Conservation (phyloP, 495 filamentous ascomycete species). For the Trichoderma gamsii region DNA sequence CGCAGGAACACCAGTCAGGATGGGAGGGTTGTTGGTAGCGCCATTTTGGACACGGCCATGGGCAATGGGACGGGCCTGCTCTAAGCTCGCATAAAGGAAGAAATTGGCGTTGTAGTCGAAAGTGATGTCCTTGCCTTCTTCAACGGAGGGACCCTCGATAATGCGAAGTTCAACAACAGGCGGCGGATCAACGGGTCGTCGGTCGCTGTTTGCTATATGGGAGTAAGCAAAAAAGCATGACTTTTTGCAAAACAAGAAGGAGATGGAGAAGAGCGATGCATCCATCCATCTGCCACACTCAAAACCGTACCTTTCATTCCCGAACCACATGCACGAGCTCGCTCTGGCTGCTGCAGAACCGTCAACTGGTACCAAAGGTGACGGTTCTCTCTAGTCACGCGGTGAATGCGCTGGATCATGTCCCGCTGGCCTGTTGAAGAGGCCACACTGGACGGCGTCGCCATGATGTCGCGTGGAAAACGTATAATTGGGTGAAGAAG, state of each 20-base stretch:
- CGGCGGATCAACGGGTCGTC: conserved; percentile 92
- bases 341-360: conserved; percentile 91
- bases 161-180: conserved; percentile 92
- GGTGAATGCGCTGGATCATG: conserved; percentile 25
- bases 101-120: conserved; percentile 94
- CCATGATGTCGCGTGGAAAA: background rate
- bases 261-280: conserved; percentile 18
- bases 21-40: conserved; percentile 62
- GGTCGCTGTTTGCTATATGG: conserved; percentile 76
- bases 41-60: conserved; percentile 66
- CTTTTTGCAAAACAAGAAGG: background rate
- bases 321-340: conserved; percentile 91
- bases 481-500: background rate
- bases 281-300: conserved; percentile 13
- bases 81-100: conserved; percentile 91
- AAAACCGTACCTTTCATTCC: conserved; percentile 79
- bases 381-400: conserved; percentile 72
- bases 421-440: background rate
- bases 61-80: conserved; percentile 78
- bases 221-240: background rate
- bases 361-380: conserved; percentile 74
- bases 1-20: conserved; percentile 91
- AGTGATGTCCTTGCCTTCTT: conserved; percentile 66
- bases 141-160: conserved; percentile 63
- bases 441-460: conserved; percentile 4